phyloP scores from a whole-genome alignment of 805 yeast species.

The Kodamaea nitidulidarum region DNA sequence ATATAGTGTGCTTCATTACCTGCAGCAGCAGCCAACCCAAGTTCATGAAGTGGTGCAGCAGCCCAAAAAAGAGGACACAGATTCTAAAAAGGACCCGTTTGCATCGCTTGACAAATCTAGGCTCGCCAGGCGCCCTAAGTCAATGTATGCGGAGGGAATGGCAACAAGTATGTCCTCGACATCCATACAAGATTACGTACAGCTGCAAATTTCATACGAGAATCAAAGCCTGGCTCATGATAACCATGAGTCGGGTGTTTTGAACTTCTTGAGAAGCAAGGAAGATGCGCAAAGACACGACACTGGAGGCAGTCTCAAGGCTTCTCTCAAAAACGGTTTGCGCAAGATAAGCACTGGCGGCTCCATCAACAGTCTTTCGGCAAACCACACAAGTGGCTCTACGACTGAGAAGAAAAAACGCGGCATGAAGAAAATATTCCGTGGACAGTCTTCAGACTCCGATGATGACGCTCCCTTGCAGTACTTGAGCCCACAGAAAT shows the following conservation, averaged over 20 bases:
- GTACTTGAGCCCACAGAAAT: not conserved
- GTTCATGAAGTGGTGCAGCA: not conserved
- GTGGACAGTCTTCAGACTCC: constrained; percentile 1
- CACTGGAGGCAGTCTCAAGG: constrained; percentile 41
- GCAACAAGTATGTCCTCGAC: constrained; percentile 14
- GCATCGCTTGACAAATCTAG: constrained; percentile 40
- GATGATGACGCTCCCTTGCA: not conserved
- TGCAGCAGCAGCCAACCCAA: constrained; percentile 4
- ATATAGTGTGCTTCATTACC: constrained; percentile 26
- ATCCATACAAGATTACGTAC: constrained; percentile 30
- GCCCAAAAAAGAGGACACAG: constrained; percentile 1
- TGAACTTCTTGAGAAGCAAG: constrained; percentile 34
- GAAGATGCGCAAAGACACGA: constrained; percentile 29
- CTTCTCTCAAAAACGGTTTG: constrained; percentile 29
- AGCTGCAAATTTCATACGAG: constrained; percentile 22
- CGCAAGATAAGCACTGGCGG: constrained; percentile 41
- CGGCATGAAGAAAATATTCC: constrained; percentile 1
- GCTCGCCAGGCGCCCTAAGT: constrained; percentile 20
- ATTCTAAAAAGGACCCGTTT: constrained; percentile 34
- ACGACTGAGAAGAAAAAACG: constrained; percentile 4
- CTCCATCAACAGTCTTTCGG: constrained; percentile 3
- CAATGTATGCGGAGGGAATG: constrained; percentile 11
- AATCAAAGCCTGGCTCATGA: constrained; percentile 10
- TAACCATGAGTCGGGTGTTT: constrained; percentile 17
- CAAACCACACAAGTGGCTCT: constrained; percentile 9